A percentile compares a stretch with the other conserved stretches of the same genome.
These are phyloP conservation scores for Entomortierella beljakovae DNA, from an alignment of 192 early-diverging fungal species.

Conservation along the genomic window DNA sequence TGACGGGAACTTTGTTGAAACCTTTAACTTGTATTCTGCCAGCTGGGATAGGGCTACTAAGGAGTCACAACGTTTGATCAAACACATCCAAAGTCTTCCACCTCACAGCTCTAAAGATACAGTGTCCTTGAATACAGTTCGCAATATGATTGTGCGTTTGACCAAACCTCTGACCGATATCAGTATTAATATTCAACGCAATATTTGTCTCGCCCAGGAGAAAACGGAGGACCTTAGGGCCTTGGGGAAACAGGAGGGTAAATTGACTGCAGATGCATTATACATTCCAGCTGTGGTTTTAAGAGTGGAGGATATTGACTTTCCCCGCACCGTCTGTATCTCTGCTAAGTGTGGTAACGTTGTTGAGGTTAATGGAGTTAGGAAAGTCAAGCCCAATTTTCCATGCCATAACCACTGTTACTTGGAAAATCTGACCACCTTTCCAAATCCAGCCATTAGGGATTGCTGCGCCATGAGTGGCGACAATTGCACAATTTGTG, in stretches of 20 bases:
- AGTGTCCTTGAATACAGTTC: conserved; percentile 37
- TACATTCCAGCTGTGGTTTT: too few species aligned
- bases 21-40: conserved; percentile 15
- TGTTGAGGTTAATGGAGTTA: too few species aligned
- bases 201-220: too few species aligned
- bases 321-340: too few species aligned
- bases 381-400: too few species aligned
- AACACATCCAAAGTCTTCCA: conserved; percentile 7
- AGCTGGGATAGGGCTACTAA: conserved; percentile 44
- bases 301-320: too few species aligned
- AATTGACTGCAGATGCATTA: too few species aligned
- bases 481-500: conserved; percentile 29
- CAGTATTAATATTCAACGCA: conserved; percentile 25
- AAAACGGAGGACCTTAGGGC: conserved; percentile 23
- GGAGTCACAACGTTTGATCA: conserved; percentile 26
- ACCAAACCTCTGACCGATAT: conserved; percentile 37
- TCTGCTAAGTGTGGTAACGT: too few species aligned
- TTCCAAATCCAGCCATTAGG: conserved; percentile 18
- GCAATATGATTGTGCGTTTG: conserved; percentile 28
- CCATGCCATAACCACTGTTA: too few species aligned
- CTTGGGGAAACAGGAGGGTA: conserved; percentile 22
- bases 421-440: conserved; percentile 11
- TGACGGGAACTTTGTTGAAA: conserved; percentile 8
- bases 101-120: conserved; percentile 38
- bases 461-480: conserved; percentile 27